Base-by-base conservation (phyloP, 768 basidiomycete genomes). In the Tricholoma sp. region DNA sequence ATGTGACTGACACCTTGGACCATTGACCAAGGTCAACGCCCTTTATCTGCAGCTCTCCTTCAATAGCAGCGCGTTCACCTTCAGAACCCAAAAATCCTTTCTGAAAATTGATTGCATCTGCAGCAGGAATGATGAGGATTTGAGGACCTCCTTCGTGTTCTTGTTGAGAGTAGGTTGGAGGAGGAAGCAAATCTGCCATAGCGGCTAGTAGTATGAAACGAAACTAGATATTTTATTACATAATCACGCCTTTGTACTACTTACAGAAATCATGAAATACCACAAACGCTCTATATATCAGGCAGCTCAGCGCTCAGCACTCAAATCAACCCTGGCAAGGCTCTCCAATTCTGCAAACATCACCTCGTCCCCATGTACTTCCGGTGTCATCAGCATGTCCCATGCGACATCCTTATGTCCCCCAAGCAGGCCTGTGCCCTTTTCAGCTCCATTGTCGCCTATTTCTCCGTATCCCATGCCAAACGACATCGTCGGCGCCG, bases 41-140 rank as follows among this genome's bases (percentile, higher is more conserved):
- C 71, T 94, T 94, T 62, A 94, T 76, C 68, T 94, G 92, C 16
- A 94, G 77, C 67, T 94, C 92, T 49, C 93, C 93, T 66, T 93
- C 91, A 54, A 94, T 82, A 8, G 89, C 86, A 12, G 91, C 89
- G 58, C 78, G 80, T 70, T 93, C 91, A 52, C 82, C 89, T 56
- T 91, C 89, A 21, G 86, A 89, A 52, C 93, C 93, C 7, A 94
- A 76, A 67, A 82, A 91, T 10, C 93, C 93, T 64, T 85, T 88
- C 73, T 94, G 93, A 65, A 94, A 95, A 68, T 84, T 82, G 56
- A 89, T 75, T 19, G 84, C 78, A 67, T 88, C 82, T 50, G 80
- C 75, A 12, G 83, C 78, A 0, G 93, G 92, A 11, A 85, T 75
- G 58, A 95, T 86, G 59, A 92, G 76, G 49, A 94, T 78, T 72